Base-by-base conservation (phyloP, 805 yeast genomes). In the Ogataea kodamae region DNA sequence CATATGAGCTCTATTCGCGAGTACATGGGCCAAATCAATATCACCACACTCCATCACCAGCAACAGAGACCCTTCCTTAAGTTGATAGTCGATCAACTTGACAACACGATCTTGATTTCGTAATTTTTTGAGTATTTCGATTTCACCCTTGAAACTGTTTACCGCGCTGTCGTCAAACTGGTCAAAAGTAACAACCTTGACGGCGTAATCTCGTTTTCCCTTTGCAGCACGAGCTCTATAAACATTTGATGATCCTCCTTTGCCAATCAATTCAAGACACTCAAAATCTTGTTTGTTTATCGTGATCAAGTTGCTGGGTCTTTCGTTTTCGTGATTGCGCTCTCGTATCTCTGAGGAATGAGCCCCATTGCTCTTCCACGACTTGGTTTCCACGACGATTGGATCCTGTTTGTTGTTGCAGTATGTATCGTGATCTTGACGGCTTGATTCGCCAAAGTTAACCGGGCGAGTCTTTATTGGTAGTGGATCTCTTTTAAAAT, bases 21-120 rank as follows among this genome's bases (percentile, higher is more conserved):
- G 66, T 6, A 89, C 89, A 48, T 77, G 86, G 0, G 96, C 90
- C 17, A 90, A 61, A 56, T 90, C 97, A 33, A 84, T 74, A 42
- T 90, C 96, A 13, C 97, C 97, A 54, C 95, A 85, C 59, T 92
- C 97, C 96, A 90, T 86, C 3, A 88, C 83, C 42, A 90, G 62
- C 50, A 72, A 69, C 21, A 90, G 66, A 2, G 78, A 69, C 0
- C 82, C 78, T 17, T 72, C 76, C 3, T 69, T 67, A 45, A 87
- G 65, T n/a, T 80, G 77, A 56, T 81, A 75, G 50, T 87, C 96
- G 21, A 82, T 61, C 26, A 90, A 64, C 49, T 74, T 70, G 3
- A 92, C 95, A 4, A 90, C 97, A 32, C 96, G 64, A 20, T 73
- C 72, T 45, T 79, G 72, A 22, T 68, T 62, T 36, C 70, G 65